Evolutionary conservation across 108 stramenopile species (phyloP), one percentile per base, ranked within the genome.

Genomic region (Craspedostauros australis): DNA sequence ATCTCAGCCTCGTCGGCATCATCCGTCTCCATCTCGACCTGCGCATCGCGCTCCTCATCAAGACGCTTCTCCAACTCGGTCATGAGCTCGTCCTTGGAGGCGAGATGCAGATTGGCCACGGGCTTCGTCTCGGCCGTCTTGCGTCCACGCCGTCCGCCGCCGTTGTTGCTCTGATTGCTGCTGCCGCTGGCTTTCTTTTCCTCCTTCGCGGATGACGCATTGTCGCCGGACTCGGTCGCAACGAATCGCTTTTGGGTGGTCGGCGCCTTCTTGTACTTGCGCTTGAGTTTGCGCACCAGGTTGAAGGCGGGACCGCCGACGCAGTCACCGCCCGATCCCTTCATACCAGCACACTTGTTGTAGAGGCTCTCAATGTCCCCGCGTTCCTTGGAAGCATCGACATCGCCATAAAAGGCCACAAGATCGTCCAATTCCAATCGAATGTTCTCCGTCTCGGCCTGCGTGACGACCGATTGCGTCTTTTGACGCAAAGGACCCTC

Each of bases 41-140:
- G 53, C 8, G 73, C 81, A 37, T 95, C 95, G 7, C 73, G 76
- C 58, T 78, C 81, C 33, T 84, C 81, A 55, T 93, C 87, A 39
- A 65, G 26, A 15, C 86, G 72, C 32, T 80, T 77, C 73, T 93
- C 91, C 39, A 95, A 36, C 73, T 91, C 95, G 1, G 50, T 86
- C 49, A 74, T 18, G 20, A 95, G 64, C 28, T 88, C 65, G 32
- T 93, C 89, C 40, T 79, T 81, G 39, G 89, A 79, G 12, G 91
- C 88, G 37, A 85, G 54, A 28, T 90, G 84, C 22, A 92, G 66
- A 54, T 88, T 91, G 11, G 81, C 66, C 20, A 37, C 52, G 19
- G 45, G 24, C 28, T 74, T 64, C 5, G 57, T 37, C 23, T 54
- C 70, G 19, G 31, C 14, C 3, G 32, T 43, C 40, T 7, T 24